A percentile compares a stretch with the other conserved stretches of the same genome.
Evolutionary conservation across 2,329 filamentous ascomycete species (phyloP).

Genomic region (Fusarium sp.): DNA sequence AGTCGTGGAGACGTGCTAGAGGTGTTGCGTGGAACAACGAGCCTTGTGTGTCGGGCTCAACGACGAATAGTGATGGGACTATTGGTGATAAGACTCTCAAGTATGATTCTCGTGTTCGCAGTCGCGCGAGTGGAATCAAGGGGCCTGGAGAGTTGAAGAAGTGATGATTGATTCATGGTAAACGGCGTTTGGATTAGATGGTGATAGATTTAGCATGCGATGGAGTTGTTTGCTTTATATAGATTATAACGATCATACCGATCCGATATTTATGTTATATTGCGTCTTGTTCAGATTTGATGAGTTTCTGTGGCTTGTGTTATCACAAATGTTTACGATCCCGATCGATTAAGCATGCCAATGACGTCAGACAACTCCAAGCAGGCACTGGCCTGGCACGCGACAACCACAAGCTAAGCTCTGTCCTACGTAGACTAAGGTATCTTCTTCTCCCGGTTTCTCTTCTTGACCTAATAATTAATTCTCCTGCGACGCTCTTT

Average conservation of each 20-base stretch:
- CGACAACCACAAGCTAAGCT: conserved; percentile 1
- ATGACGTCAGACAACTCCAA: conserved; percentile 26
- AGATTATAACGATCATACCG: not conserved
- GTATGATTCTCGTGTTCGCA: conserved; percentile 34
- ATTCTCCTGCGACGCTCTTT: not conserved
- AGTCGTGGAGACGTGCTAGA: conserved; percentile 55
- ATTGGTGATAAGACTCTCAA: conserved; percentile 27
- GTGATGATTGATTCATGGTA: conserved; percentile 6
- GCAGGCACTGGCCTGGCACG: conserved; percentile 30
- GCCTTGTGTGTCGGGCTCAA: conserved; percentile 35
- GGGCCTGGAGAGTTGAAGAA: conserved; percentile 30
- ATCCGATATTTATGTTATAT: not conserved
- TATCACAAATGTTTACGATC: not conserved
- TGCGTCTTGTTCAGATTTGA: not conserved
- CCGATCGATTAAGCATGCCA: conserved; percentile 14
- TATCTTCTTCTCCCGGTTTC: not conserved
- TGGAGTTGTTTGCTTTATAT: not conserved
- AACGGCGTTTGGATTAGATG: not conserved
- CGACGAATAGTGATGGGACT: conserved; percentile 17
- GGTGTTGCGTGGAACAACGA: conserved; percentile 28
- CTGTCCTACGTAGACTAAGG: not conserved
- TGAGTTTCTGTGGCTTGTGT: not conserved
- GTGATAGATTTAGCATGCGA: not conserved
- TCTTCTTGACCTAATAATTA: not conserved
- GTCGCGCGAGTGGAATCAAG: conserved; percentile 20